A percentile compares a stretch with the other conserved stretches of the same genome.
phyloP scores from a whole-genome alignment of 2,329 filamentous ascomycete species.

The Blastomyces emzantsi region DNA sequence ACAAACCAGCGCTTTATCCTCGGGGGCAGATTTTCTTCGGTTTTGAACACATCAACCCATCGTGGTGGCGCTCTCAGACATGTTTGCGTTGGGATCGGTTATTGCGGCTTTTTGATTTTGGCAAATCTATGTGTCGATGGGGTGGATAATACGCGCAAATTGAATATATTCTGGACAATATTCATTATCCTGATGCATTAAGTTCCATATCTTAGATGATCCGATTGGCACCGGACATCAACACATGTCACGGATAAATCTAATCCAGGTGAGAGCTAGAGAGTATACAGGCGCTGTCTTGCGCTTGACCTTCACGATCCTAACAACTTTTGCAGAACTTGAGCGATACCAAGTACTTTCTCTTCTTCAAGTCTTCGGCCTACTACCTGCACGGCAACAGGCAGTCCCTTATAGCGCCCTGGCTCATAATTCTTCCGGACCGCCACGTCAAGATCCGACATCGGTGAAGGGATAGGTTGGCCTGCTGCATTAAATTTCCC shows the following conservation, averaged over 20 bases:
- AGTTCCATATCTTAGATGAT: not conserved
- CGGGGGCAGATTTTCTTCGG: no score
- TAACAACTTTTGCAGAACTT: not conserved
- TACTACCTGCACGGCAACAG: conserved; percentile 46
- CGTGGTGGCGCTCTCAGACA: not conserved
- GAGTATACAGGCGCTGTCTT: not conserved
- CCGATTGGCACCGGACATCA: not conserved
- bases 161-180: not conserved
- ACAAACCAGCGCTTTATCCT: no score
- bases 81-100: not conserved
- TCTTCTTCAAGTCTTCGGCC: conserved; percentile 47
- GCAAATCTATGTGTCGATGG: not conserved
- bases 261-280: not conserved
- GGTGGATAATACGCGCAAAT: not conserved
- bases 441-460: conserved; percentile 21
- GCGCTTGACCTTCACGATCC: not conserved
- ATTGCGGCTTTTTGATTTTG: not conserved
- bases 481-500: conserved; percentile 28
- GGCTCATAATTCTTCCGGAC: conserved; percentile 28
- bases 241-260: not conserved
- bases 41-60: no score
- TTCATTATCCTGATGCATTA: not conserved
- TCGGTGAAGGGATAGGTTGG: conserved; percentile 21
- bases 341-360: conserved; percentile 30
- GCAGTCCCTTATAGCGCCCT: conserved; percentile 41